phyloP scores from a whole-genome alignment of 192 early-diverging fungal species.

The Rhizophagus sp. region DNA sequence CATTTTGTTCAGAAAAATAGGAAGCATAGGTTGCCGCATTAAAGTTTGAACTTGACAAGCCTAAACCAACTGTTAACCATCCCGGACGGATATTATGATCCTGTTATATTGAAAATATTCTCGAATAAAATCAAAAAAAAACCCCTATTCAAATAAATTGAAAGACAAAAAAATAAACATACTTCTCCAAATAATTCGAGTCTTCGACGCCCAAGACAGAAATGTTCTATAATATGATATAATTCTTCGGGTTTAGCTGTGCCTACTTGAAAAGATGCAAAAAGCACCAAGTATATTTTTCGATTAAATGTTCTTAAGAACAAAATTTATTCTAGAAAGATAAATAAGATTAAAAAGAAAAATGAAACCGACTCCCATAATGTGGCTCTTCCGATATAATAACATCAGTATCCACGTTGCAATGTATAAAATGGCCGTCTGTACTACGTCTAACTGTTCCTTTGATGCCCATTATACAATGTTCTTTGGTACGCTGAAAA shows the following conservation, averaged over 20 bases:
- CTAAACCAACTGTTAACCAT: conserved; percentile 60
- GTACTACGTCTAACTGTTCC: conserved; percentile 65
- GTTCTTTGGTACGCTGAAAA: conserved; percentile 64
- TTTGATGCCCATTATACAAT: conserved; percentile 67
- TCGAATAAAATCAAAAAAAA: background rate
- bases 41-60: conserved; percentile 50
- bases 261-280: conserved; percentile 26
- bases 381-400: conserved; percentile 61
- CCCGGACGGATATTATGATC: conserved; percentile 61
- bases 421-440: conserved; percentile 71
- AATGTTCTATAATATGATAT: conserved; percentile 65
- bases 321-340: background rate
- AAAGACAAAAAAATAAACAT: background rate
- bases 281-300: background rate
- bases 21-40: conserved; percentile 38
- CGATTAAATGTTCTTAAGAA: background rate
- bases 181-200: conserved; percentile 64
- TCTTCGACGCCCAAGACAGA: conserved; percentile 62
- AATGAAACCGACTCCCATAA: conserved; percentile 29
- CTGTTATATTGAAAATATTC: conserved; percentile 6
- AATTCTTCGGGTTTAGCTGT: conserved; percentile 61
- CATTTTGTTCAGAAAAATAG: conserved; percentile 38
- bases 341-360: no score
- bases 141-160: background rate
- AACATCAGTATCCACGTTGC: conserved; percentile 70